Evolutionary conservation across 306 rosid genomes (phyloP), one percentile per base, ranked within the genome.

Genomic region (Trichosanthes truncata): DNA sequence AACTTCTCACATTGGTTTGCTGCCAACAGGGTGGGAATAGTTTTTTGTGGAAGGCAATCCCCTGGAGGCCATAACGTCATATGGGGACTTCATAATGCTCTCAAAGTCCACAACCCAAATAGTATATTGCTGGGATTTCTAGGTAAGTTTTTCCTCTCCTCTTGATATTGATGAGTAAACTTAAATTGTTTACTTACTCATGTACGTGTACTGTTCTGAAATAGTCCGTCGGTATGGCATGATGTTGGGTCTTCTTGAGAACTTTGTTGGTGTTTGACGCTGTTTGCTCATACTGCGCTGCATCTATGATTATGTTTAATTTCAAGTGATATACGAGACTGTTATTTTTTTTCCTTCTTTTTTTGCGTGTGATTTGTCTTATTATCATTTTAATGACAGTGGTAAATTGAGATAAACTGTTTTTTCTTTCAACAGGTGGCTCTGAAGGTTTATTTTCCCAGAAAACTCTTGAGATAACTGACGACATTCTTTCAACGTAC

Each of bases 61-160:
- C 99, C 99, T 51, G 99, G 99, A 68, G 99, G 99, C 55, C 99
- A 95, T 87, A 95, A 95, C 81, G 97, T 93, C 73, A 86, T 93
- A 13, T 95, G 99, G 99, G 99, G 99, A 61, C 97, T 93, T 81
- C 86, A 81, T 63, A 57, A 71, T 21, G 98, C 99, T 76, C 94
- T 95, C 71, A 91, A 93, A 86, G 78, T 84, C 80, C 97, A 91
- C 91, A 95, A 95, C 84, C 85, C 90, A n/a, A 82, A 63, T 12
- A 95, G 82, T 84, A 85, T 83, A 78, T 88, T 95, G 68, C 90
- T 93, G 81, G 99, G 99, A 84, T 95, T 95, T 84, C 89, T 93
- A 40, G 99, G 99, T 93, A 85, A 79, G 76, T 80, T 26, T 18
- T 18, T 20, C 73, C 46, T 65, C 43, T 36, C 48, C 14, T 65